Base-by-base conservation (phyloP, 768 basidiomycete genomes). In the Rhodosporidiobolus odoratus region DNA sequence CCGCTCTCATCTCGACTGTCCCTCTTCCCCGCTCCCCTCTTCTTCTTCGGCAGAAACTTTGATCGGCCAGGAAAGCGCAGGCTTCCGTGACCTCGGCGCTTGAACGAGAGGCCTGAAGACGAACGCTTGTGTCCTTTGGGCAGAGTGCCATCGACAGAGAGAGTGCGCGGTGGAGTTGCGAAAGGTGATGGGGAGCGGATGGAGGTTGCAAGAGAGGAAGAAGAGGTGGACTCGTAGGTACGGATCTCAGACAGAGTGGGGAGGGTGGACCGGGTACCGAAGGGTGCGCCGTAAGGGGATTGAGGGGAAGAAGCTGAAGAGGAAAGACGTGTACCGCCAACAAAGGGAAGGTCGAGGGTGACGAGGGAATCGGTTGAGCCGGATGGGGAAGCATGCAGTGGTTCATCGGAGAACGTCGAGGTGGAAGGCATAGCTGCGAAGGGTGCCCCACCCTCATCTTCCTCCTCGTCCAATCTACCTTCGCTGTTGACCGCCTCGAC, bases 131-230 rank as follows among this genome's bases (percentile, higher is more conserved):
- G 13, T 35, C 47, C 37, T 30, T 15, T 2, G 12, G 40, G 7
- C 30, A 23, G 6, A 8, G 25, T 4, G 1, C 45, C 68, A 50
- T 69, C 68, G 68, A 69, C 50, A 12, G 68, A 54, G 58, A 65
- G 68, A 16, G 58, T 60, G 21, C 63, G 62, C 2, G 54, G n/a
- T 3, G 62, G 68, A 19, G 62, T 17, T 16, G 23, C 17, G 13
- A 32, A 19, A 9, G 43, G 32, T 6, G 30, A 21, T 5, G 34
- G 56, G 2, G 53, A 43, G 52, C 17, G 23, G 8, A 27, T 10
- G 10, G 38, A 38, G 38, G 8, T 21, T 1, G 27, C 23, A 9
- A 43, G 21, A 13, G 41, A 23, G 13, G 54, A 37, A 0, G 45
- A 45, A 17, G 54, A 16, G 54, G 52, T 25, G 25, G 67, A 53